Evolutionary conservation across 305 asterid species (phyloP).

Genomic region (Fraxinus floribunda): DNA sequence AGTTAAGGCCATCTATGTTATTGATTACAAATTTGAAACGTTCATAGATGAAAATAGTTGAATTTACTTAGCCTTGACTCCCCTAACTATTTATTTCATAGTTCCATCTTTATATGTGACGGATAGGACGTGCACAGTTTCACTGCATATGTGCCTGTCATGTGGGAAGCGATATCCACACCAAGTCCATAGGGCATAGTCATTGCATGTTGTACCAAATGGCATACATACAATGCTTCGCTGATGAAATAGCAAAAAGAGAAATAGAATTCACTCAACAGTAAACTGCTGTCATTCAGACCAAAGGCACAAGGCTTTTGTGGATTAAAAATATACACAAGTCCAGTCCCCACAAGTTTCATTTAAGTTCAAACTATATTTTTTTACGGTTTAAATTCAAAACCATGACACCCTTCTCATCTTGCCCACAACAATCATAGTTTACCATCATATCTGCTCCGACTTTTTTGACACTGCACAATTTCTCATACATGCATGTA

Average conservation of each 20-base stretch:
- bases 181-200: background rate
- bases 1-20: background rate
- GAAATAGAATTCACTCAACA: background rate
- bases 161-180: background rate
- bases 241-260: background rate
- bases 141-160: background rate
- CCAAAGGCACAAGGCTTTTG: background rate
- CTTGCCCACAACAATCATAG: background rate
- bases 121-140: background rate
- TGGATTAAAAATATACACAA: background rate
- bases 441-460: background rate
- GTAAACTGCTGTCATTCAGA: background rate
- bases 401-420: background rate
- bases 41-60: conserved; percentile 1
- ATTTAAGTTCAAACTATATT: background rate
- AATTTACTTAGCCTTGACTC: background rate
- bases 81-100: background rate
- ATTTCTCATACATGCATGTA: background rate
- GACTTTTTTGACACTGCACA: background rate
- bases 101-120: background rate
- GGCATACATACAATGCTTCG: background rate
- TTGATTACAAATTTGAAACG: background rate
- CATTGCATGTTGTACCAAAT: background rate
- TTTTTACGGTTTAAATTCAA: background rate
- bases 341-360: background rate